These are phyloP conservation scores for Tulasnella sp. DNA, from an alignment of 768 basidiomycete species.

Conservation along the genomic window DNA sequence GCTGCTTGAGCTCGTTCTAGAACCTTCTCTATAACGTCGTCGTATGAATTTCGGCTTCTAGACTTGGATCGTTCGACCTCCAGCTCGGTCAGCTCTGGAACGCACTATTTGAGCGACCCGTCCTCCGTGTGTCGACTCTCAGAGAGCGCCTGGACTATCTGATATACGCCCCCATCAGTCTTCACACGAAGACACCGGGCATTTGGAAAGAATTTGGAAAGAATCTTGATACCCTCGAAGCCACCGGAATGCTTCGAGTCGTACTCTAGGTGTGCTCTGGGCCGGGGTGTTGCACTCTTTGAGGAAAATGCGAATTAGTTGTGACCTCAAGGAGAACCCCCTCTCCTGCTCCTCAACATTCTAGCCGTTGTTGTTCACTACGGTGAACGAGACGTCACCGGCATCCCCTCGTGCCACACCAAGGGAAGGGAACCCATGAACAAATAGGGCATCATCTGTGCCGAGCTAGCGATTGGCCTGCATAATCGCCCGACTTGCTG, in stretches of 20 bases:
- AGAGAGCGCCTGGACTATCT: neutral
- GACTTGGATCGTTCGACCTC: neutral
- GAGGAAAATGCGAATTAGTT: neutral
- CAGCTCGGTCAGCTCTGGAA: neutral
- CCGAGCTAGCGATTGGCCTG: neutral
- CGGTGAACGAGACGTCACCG: neutral
- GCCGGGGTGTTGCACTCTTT: neutral
- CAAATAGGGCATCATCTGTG: neutral
- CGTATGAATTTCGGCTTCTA: neutral
- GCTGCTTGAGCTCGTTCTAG: neutral
- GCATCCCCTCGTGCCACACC: neutral
- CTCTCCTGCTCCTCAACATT: neutral
- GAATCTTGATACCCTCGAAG: neutral
- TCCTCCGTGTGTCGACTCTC: neutral
- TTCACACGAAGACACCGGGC: neutral
- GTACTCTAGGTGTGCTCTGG: neutral
- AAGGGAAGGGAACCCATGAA: neutral
- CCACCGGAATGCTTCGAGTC: neutral
- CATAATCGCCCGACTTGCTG: neutral
- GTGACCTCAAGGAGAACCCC: neutral
- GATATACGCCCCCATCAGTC: neutral
- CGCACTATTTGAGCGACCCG: neutral
- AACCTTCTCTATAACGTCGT: neutral
- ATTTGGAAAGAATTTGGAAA: neutral
- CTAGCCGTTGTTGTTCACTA: neutral